phyloP scores from a whole-genome alignment of 2,329 filamentous ascomycete species.

The Diaporthe sp. region DNA sequence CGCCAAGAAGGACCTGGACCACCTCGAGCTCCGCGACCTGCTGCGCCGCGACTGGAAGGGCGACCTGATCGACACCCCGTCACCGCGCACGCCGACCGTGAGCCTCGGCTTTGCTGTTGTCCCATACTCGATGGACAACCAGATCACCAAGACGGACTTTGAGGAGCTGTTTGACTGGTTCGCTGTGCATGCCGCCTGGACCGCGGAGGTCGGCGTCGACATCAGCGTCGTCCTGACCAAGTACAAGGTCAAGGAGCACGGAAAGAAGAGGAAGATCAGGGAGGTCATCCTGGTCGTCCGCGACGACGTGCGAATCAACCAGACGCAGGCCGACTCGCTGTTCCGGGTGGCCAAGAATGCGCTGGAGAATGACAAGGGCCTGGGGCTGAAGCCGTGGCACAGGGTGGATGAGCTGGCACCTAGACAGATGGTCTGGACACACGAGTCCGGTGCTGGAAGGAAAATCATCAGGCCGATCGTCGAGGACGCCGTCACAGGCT shows the following conservation, averaged over 20 bases:
- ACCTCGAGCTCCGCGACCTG: conserved; percentile 58
- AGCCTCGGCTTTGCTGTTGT: conserved; percentile 61
- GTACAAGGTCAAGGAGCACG: conserved; percentile 56
- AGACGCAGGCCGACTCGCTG: conserved; percentile 57
- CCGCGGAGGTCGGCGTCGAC: conserved; percentile 58
- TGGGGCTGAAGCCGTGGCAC: conserved; percentile 60
- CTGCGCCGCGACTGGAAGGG: conserved; percentile 63
- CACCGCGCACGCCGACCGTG: conserved; percentile 60
- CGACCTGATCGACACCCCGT: conserved; percentile 59
- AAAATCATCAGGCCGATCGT: conserved; percentile 61
- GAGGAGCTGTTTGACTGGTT: conserved; percentile 63
- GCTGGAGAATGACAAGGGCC: conserved; percentile 55
- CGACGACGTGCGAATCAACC: conserved; percentile 59
- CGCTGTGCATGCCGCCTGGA: conserved; percentile 62
- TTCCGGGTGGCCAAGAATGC: conserved; percentile 56
- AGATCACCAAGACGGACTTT: conserved; percentile 61
- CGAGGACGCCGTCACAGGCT: conserved; percentile 56
- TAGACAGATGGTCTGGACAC: conserved; percentile 63
- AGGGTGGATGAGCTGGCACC: conserved; percentile 55
- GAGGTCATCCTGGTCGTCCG: conserved; percentile 61
- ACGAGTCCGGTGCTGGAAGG: conserved; percentile 53
- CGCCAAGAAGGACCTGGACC: conserved; percentile 59
- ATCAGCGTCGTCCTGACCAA: conserved; percentile 61
- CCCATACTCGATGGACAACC: conserved; percentile 60
- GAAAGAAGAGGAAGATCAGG: conserved; percentile 60